Conservation (phyloP, 2,329 filamentous ascomycete genomes). For the Pyricularia sp. region DNA sequence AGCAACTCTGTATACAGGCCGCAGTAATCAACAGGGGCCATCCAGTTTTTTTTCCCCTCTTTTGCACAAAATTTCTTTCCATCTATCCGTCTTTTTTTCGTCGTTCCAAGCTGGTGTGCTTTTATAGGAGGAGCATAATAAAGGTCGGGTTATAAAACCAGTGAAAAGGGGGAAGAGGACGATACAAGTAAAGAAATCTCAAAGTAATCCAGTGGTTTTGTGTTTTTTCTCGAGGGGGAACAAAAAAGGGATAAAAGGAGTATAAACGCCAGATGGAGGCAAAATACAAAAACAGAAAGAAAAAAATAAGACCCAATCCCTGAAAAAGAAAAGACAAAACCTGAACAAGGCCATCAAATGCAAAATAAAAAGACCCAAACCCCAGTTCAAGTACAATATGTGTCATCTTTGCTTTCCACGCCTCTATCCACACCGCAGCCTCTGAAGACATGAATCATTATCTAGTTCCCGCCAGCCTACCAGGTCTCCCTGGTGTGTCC, state of each 20-base stretch:
- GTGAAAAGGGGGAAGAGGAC: neutral
- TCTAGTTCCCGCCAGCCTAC: neutral
- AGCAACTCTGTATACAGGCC: neutral
- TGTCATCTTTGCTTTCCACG: neutral
- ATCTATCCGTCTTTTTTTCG: neutral
- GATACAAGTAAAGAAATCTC: neutral
- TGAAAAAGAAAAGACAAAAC: neutral
- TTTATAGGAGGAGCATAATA: neutral
- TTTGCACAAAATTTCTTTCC: neutral
- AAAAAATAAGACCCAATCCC: neutral
- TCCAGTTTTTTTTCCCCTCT: neutral
- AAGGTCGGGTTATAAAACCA: neutral
- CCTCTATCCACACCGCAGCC: neutral
- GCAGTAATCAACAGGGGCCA: neutral
- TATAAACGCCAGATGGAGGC: neutral
- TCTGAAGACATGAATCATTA: neutral
- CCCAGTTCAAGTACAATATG: neutral
- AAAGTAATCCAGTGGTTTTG: neutral
- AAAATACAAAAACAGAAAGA: neutral
- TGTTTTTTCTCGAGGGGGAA: neutral
- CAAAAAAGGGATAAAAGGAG: neutral
- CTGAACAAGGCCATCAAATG: neutral
- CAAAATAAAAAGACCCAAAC: neutral
- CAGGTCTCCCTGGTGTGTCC: neutral
- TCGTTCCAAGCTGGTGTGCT: neutral